A percentile compares a stretch with the other conserved stretches of the same genome.
Conservation (phyloP, 805 yeast genomes). For the Barnettozyma wickerhamii region DNA sequence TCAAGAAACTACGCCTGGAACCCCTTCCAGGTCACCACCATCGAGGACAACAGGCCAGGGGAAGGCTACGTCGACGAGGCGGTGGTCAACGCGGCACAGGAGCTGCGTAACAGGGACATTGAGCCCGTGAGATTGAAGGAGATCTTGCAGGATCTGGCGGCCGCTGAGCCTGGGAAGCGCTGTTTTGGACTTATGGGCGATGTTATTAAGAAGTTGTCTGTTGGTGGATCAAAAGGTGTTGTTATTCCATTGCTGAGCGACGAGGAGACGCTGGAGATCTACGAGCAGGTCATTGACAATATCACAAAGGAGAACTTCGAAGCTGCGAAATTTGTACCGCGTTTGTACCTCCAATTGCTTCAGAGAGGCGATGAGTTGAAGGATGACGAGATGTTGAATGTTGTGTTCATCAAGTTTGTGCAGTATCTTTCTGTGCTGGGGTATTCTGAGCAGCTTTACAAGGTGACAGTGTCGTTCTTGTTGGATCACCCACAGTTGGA, state of each 20-base stretch:
- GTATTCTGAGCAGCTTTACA: slow-evolving; percentile 11
- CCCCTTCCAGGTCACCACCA: slow-evolving; percentile 6
- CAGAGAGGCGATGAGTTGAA: background rate
- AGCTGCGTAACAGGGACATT: slow-evolving; percentile 6
- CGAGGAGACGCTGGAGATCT: slow-evolving; percentile 10
- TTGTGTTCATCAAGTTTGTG: slow-evolving; percentile 13
- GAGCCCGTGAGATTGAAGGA: slow-evolving; percentile 1
- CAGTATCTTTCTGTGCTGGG: slow-evolving; percentile 15
- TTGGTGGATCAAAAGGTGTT: background rate
- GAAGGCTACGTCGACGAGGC: slow-evolving; percentile 7
- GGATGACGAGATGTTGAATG: slow-evolving; percentile 5
- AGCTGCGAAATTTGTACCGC: slow-evolving; percentile 22
- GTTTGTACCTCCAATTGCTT: slow-evolving; percentile 20
- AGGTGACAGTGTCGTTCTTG: background rate
- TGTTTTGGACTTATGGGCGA: slow-evolving; percentile 14
- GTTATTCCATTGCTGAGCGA: slow-evolving; percentile 10
- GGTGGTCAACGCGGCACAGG: slow-evolving; percentile 10
- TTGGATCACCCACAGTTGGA: background rate
- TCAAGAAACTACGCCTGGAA: slow-evolving; percentile 9
- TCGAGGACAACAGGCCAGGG: slow-evolving; percentile 3
- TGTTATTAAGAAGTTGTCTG: slow-evolving; percentile 16
- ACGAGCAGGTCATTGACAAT: slow-evolving; percentile 7
- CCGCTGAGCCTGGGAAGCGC: background rate
- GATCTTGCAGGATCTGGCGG: slow-evolving; percentile 1
- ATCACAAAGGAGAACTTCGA: slow-evolving; percentile 16